Percentiles rank a stretch among this genome's conserved stretches.
Conservation (phyloP, 2,329 filamentous ascomycete genomes). For the Pyricularia sp. region DNA sequence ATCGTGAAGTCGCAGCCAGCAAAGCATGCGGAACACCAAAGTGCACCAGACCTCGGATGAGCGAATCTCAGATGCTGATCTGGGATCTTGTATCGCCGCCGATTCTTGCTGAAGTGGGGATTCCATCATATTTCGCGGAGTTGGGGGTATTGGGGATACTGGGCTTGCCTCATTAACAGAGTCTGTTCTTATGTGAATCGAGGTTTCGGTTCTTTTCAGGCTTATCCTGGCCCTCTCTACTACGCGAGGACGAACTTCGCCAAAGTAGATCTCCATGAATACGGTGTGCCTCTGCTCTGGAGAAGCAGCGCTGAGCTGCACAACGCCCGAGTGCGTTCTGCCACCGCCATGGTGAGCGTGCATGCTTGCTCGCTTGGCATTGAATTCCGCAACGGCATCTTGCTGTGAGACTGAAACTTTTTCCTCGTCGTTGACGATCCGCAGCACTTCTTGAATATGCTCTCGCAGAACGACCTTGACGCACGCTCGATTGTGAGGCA, state of each 20-base stretch:
- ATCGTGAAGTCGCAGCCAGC: conserved; percentile 48
- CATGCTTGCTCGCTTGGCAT: neutral
- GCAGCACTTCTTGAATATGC: conserved; percentile 38
- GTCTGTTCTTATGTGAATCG: neutral
- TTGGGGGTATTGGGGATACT: neutral
- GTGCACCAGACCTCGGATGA: conserved; percentile 40
- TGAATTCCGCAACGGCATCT: neutral
- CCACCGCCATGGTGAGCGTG: conserved; percentile 5
- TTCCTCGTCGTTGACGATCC: conserved; percentile 32
- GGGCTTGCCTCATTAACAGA: too few species aligned
- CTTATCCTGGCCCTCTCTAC: conserved; percentile 16
- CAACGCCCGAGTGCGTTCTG: conserved; percentile 20
- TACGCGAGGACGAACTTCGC: conserved; percentile 30
- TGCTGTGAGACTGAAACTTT: conserved; percentile 8
- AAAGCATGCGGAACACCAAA: conserved; percentile 47
- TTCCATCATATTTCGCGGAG: neutral
- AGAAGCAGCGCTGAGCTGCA: conserved; percentile 34
- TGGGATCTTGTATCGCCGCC: neutral
- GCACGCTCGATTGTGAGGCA: conserved; percentile 19
- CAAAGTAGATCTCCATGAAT: conserved; percentile 45
- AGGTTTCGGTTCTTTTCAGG: conserved; percentile 7
- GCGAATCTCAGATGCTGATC: conserved; percentile 9
- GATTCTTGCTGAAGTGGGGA: neutral
- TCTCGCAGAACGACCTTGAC: conserved; percentile 37
- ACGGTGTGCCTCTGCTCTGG: conserved; percentile 38